A percentile compares a stretch with the other conserved stretches of the same genome.
Conservation (phyloP, 2,329 filamentous ascomycete species). For the Fusarium sp. region DNA sequence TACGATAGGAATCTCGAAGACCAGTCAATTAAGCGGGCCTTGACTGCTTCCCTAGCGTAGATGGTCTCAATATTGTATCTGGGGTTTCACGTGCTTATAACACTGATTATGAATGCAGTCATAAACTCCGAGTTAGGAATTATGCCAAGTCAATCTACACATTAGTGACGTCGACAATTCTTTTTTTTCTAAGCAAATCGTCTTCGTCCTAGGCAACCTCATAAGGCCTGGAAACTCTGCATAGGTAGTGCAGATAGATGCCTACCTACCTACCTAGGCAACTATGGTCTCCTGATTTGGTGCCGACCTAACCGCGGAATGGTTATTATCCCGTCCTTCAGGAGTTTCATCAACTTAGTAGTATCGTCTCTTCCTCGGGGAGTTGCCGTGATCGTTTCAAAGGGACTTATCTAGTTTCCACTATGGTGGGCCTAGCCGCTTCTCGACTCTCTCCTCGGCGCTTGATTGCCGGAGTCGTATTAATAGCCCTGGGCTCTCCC, state of each 20-base stretch:
- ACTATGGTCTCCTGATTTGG: constrained; percentile 16
- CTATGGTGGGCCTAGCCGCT: constrained; percentile 17
- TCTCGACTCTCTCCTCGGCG: constrained; percentile 30
- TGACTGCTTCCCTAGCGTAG: background rate
- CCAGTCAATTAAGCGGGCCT: background rate
- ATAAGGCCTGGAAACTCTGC: background rate
- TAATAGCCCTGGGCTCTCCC: constrained; percentile 18
- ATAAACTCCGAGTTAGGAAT: background rate
- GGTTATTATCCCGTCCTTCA: constrained; percentile 28
- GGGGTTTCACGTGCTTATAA: constrained; percentile 4
- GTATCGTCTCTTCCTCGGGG: constrained; percentile 2
- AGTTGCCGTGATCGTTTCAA: constrained; percentile 12
- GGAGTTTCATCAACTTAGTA: constrained; percentile 17
- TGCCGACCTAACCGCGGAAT: constrained; percentile 32
- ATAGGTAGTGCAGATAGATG: no score
- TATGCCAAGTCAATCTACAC: constrained; percentile 12
- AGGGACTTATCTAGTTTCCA: constrained; percentile 1
- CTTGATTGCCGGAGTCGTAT: constrained; percentile 23
- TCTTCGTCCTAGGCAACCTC: background rate
- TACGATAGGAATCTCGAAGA: constrained; percentile 3
- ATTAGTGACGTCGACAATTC: background rate
- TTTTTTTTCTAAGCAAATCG: background rate
- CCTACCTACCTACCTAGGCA: constrained; percentile 1
- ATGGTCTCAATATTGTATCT: constrained; percentile 8
- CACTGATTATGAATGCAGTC: constrained; percentile 8